A percentile compares a stretch with the other conserved stretches of the same genome.
phyloP scores from a whole-genome alignment of 1,284 basidiomycete species.

The Malassezia dermatis region DNA sequence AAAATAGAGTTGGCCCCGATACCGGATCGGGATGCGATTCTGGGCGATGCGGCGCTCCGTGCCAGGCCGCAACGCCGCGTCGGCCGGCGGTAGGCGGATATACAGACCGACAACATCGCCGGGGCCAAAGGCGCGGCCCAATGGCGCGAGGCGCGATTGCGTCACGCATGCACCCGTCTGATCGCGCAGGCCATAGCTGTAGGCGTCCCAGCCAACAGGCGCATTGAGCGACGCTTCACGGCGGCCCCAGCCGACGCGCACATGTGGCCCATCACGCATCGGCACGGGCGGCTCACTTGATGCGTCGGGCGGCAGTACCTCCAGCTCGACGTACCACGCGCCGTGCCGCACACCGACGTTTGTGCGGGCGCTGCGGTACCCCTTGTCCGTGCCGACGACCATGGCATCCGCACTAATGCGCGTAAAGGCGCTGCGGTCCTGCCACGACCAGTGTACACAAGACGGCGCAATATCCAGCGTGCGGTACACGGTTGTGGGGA shows the following conservation, averaged over 20 bases:
- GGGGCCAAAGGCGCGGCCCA: slow-evolving; percentile 59
- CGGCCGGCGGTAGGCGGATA: slow-evolving; percentile 63
- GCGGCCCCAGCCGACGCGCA: slow-evolving; percentile 80
- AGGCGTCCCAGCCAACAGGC: slow-evolving; percentile 84
- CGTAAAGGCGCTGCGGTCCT: slow-evolving; percentile 62
- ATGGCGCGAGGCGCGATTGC: slow-evolving; percentile 66
- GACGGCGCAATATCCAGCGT: slow-evolving; percentile 29
- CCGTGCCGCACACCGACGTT: slow-evolving; percentile 83
- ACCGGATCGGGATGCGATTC: slow-evolving; percentile 61
- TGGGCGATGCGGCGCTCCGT: slow-evolving; percentile 24
- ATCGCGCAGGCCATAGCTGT: slow-evolving; percentile 83
- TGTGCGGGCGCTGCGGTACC: slow-evolving; percentile 77
- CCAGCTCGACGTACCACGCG: slow-evolving; percentile 86
- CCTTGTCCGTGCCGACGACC: slow-evolving; percentile 68
- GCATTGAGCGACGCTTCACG: slow-evolving; percentile 84
- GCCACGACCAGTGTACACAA: slow-evolving; percentile 45
- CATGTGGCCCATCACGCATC: slow-evolving; percentile 59
- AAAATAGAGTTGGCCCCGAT: slow-evolving; percentile 92
- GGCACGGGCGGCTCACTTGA: slow-evolving; percentile 10
- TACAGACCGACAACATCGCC: slow-evolving; percentile 91
- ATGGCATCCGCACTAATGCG: slow-evolving; percentile 71
- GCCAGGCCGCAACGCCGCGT: slow-evolving; percentile 19
- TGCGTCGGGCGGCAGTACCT: slow-evolving; percentile 57
- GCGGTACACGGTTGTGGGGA: slow-evolving; percentile 33
- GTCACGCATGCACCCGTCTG: slow-evolving; percentile 82